Base-by-base conservation (phyloP, 1,139 yeast species). In the Candida sanyaensis region DNA sequence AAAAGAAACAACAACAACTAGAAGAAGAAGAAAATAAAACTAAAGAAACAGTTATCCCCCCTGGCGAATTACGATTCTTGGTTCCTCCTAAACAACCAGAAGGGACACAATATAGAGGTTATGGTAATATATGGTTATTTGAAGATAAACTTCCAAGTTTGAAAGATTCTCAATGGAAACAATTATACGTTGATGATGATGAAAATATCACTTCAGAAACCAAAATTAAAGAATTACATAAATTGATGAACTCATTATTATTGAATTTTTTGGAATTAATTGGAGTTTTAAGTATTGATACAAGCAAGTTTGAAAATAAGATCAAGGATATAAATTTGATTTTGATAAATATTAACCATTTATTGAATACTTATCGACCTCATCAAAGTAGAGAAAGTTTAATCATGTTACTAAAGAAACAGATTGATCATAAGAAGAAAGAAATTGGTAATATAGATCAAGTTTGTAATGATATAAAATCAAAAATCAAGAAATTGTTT, bases 381-480 rank as follows among this genome's bases (percentile, higher is more conserved):
- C 96, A 90, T 63, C 97, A 90, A 61, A 84, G 92, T 6, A 74
- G 96, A 41, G 96, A 90, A 58, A 84, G 90, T 50, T 75, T 90
- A 55, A 85, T 88, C 42, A 74, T 85, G 77, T 69, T 88, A 47
- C 70, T 90, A 63, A 83, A 80, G 58, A 84, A 82, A 46, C 87
- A 84, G 58, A 75, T 86, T 27, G 83, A 77, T 42, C 64, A 69
- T 39, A 84, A 84, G 56, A 70, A 66, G 50, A 59, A 61, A 8
- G 88, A 84, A 55, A 83, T 83, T n/a, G 64, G 63, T 26, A 65
- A 71, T 34, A 81, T 84, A 28, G 78, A 81, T 37, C 63, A 61
- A 26, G 77, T 74, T 3, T 73, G 81, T 48, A 55, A 54, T 3
- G 76, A 77, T 6, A 80, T 82, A 11, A 75, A 71, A 48, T 56